Evolutionary conservation across 2,329 filamentous ascomycete genomes (phyloP).

Genomic region (Talaromyces albobiverticillius): DNA sequence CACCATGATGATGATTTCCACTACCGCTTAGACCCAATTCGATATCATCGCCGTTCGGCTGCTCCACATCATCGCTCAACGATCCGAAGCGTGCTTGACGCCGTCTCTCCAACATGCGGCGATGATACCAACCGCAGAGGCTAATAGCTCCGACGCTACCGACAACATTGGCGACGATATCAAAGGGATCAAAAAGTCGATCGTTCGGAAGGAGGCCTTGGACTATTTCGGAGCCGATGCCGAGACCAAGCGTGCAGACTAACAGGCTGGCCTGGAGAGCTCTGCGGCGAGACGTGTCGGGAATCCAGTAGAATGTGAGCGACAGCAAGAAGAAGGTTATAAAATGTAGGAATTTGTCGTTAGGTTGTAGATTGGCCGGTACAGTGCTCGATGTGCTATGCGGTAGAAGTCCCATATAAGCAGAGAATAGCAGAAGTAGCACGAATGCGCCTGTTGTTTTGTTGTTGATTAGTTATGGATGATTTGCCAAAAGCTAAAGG

Average conservation of each 20-base stretch:
- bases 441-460: conserved; percentile 58
- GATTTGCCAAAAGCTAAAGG: neutral
- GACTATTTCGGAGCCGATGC: conserved; percentile 58
- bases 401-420: conserved; percentile 73
- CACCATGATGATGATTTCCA: conserved; percentile 34
- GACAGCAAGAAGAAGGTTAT: conserved; percentile 89
- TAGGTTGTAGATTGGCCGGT: conserved; percentile 57
- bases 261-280: conserved; percentile 78
- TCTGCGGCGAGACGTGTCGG: conserved; percentile 85
- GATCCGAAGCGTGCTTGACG: conserved; percentile 70
- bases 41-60: conserved; percentile 53
- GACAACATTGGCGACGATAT: conserved; percentile 82
- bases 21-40: conserved; percentile 64
- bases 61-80: conserved; percentile 54
- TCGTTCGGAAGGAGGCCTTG: conserved; percentile 66
- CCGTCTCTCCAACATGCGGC: conserved; percentile 88
- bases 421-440: conserved; percentile 69
- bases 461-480: neutral
- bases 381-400: conserved; percentile 36
- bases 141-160: conserved; percentile 71
- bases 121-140: conserved; percentile 87
- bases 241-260: conserved; percentile 66
- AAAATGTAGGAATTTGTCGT: conserved; percentile 88
- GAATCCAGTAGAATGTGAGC: conserved; percentile 86
- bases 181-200: conserved; percentile 71